phyloP scores from a whole-genome alignment of 257 asterid genomes.

The Scutellaria barbata region DNA sequence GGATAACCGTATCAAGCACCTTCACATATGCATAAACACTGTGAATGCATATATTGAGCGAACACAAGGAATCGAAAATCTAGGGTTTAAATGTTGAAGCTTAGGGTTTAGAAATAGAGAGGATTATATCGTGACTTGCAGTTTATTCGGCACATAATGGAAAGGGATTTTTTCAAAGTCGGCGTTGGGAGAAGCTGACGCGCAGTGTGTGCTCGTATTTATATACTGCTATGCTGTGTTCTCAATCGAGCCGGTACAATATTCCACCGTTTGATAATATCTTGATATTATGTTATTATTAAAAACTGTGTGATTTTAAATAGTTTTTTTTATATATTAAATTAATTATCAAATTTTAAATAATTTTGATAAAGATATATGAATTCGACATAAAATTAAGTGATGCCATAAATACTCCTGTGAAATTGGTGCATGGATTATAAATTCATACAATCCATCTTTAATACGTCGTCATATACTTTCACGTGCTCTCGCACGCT shows the following conservation, averaged over 20 bases:
- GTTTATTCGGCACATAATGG: not conserved
- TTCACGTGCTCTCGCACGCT: too few species aligned
- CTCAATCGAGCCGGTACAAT: not conserved
- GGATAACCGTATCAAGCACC: constrained; percentile 11
- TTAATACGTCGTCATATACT: too few species aligned
- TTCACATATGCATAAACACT: not conserved
- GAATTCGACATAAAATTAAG: too few species aligned
- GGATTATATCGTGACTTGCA: not conserved
- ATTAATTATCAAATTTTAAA: too few species aligned
- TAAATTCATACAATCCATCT: too few species aligned
- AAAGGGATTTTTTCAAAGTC: not conserved
- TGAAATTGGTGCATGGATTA: too few species aligned
- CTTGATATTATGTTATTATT: too few species aligned
- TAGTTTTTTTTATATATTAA: too few species aligned
- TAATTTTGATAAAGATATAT: too few species aligned
- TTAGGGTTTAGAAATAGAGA: constrained; percentile 36
- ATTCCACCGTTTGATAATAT: too few species aligned
- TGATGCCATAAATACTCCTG: too few species aligned
- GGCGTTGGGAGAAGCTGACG: not conserved
- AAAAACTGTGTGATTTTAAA: too few species aligned
- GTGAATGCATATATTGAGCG: constrained; percentile 5
- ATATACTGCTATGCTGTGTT: not conserved
- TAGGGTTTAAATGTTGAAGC: constrained; percentile 33
- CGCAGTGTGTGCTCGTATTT: not conserved
- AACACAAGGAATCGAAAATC: constrained; percentile 10